Conservation (phyloP, 1,284 basidiomycete species). For the Cystobasidium sp. region DNA sequence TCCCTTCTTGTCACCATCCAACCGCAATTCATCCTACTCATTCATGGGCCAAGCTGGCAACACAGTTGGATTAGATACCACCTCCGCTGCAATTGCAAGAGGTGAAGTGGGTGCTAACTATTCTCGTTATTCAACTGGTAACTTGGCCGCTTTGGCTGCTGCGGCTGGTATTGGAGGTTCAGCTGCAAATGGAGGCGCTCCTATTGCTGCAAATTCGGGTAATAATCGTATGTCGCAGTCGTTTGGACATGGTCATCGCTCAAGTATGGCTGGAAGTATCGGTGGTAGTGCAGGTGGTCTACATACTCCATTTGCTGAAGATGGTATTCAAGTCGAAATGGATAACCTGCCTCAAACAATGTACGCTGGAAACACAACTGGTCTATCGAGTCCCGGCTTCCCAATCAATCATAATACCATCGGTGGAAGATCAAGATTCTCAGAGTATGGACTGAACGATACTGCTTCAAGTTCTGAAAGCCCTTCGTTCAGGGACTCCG, state of each 20-base stretch:
- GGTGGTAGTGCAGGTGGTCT: background rate
- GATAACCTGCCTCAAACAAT: slow-evolving; percentile 21
- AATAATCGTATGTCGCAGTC: slow-evolving; percentile 6
- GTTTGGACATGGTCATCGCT: background rate
- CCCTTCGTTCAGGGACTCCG: slow-evolving; percentile 30
- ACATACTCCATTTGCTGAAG: background rate
- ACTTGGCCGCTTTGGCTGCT: slow-evolving; percentile 29
- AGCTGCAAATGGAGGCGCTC: background rate
- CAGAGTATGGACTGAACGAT: slow-evolving; percentile 40
- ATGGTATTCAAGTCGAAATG: slow-evolving; percentile 9
- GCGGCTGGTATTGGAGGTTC: slow-evolving; percentile 13
- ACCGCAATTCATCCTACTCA: slow-evolving; percentile 34
- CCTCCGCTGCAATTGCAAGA: slow-evolving; percentile 40
- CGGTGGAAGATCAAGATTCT: slow-evolving; percentile 28
- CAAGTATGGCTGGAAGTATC: slow-evolving; percentile 28
- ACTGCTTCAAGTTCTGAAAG: slow-evolving; percentile 16
- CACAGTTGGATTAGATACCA: slow-evolving; percentile 42
- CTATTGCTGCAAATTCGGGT: slow-evolving; percentile 8
- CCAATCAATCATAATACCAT: background rate
- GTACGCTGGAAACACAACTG: slow-evolving; percentile 20
- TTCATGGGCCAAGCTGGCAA: slow-evolving; percentile 39
- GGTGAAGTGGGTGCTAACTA: slow-evolving; percentile 42
- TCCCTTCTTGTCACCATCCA: slow-evolving; percentile 15
- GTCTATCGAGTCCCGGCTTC: slow-evolving; percentile 1
- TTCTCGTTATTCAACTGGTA: slow-evolving; percentile 40